These are phyloP conservation scores for Colletotrichum acutatum DNA, from an alignment of 2,329 filamentous ascomycete species.

Conservation along the genomic window DNA sequence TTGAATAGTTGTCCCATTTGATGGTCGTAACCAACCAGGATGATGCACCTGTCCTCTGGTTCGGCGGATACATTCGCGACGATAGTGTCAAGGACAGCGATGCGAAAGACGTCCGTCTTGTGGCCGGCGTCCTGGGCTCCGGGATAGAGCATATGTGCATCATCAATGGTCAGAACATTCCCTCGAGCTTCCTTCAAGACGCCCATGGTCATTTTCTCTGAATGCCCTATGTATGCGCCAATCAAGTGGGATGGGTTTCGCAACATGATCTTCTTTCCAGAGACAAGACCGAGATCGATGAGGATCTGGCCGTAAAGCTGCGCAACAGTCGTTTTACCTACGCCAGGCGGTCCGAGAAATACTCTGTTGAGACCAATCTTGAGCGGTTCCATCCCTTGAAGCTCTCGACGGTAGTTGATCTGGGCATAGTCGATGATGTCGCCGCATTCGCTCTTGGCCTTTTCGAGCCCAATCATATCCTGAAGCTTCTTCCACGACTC, in stretches of 20 bases:
- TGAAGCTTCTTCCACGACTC: conserved; percentile 64
- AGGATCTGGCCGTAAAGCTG: conserved; percentile 71
- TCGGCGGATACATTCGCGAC: conserved; percentile 70
- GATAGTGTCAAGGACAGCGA: conserved; percentile 69
- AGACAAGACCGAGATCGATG: conserved; percentile 67
- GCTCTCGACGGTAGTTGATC: conserved; percentile 66
- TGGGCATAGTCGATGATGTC: conserved; percentile 61
- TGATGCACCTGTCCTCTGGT: conserved; percentile 71
- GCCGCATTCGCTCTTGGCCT: conserved; percentile 64
- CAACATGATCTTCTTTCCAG: conserved; percentile 65
- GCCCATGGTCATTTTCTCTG: conserved; percentile 51
- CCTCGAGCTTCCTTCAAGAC: conserved; percentile 39
- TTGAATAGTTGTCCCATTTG: conserved; percentile 71
- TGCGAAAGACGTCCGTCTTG: conserved; percentile 52
- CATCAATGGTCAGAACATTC: conserved; percentile 73
- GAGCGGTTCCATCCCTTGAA: conserved; percentile 61
- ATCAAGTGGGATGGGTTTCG: conserved; percentile 72
- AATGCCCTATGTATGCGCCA: conserved; percentile 62
- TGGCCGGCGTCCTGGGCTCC: conserved; percentile 26
- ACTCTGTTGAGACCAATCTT: conserved; percentile 65
- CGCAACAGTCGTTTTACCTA: conserved; percentile 72
- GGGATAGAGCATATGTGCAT: conserved; percentile 66
- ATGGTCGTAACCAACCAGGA: conserved; percentile 70
- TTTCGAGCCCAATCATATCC: conserved; percentile 60
- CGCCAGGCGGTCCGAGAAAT: conserved; percentile 71